Base-by-base conservation (phyloP, 441 rosid species). In the Hura crepitans region DNA sequence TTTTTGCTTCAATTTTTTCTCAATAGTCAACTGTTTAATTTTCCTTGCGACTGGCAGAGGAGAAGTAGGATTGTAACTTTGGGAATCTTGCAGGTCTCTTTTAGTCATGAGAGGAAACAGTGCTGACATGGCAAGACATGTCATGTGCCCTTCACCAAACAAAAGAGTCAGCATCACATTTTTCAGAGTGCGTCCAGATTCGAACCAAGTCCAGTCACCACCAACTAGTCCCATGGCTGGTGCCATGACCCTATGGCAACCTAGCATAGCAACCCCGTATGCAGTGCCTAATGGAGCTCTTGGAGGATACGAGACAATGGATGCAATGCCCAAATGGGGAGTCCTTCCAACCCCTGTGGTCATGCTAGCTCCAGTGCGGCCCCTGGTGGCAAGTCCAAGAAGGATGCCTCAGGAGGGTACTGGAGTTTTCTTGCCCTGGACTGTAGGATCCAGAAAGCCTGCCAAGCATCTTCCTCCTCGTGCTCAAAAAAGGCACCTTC, bases 61-160 rank as follows among this genome's bases (percentile, higher is more conserved):
- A 42, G 25, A 27, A 58, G 50, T 59, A 47, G 70, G 23, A 30
- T 31, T 49, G 54, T 62, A 27, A 57, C 51, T 47, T 63, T 58
- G 45, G 53, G 55, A 50, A 60, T 64, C 30, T 76, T 81, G 72
- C 80, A 95, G 99, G 87, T 89, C 98, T 58, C 81, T 95, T 58
- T 65, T 95, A 59, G 96, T 95, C 65, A 91, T 92, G 99, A 87
- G 96, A 73, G 99, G 98, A 75, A 88, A 95, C 80, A 95, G 99
- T 75, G 89, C 91, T 49, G 92, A 89, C 66, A 80, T 85, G 84
- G 96, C 99, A 53, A 87, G 99, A 66, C 98, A 95, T 57, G 97
- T 84, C 14, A 89, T 89, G 89, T 92, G 98, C 75, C 86, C 93
- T 62, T 86, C 96, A 60, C 78, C 86, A 17, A 87, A 72, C 88